Base-by-base conservation (phyloP, 106 monocot species). In the Dactylorhiza incarnata region DNA sequence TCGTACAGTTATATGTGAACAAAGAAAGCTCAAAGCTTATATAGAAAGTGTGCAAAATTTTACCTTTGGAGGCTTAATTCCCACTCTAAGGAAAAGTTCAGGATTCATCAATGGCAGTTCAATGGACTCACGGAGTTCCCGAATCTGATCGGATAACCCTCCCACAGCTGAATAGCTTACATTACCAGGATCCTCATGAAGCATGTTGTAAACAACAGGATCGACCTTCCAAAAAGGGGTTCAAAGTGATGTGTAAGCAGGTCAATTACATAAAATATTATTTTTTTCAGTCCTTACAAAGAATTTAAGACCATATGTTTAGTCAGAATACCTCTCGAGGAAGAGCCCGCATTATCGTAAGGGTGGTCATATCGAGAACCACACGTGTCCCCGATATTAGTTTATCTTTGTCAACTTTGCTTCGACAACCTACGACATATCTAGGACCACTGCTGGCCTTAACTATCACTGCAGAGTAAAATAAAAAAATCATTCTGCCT, bases 371-470 rank as follows among this genome's bases (percentile, higher is more conserved):
- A 75, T 97, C 96, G 75, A 97, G 93, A 51, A 97, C 96, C 9
- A 97, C 91, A 78, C 96, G 93, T 48, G 96, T 97, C 74, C 96
- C 96, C 78, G 96, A 76, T 78, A 87, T 91, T 20, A 97, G 81
- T 71, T 97, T 97, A 78, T 91, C 93, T 74, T 90, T 90, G 66
- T 97, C 96, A 68, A 97, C 96, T 79, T 97, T 97, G 71, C 93
- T 97, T 10, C 96, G 89, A 80, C 96, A 97, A 63, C 96, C 96
- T 81, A 97, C 96, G 46, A 97, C 96, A 87, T 97, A 97, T 81
- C 96, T 91, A 29, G 96, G 96, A n/a, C 96, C 96, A 75, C 96
- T 97, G 63, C 96, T 97, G 59, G 96, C 93, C 80, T 97, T 97
- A 25, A 97, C 96, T 76, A 97, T 93, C 69, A 97, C 96, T 97